These are phyloP conservation scores for Verticillium isaacii DNA, from an alignment of 2,329 filamentous ascomycete genomes.

Conservation along the genomic window DNA sequence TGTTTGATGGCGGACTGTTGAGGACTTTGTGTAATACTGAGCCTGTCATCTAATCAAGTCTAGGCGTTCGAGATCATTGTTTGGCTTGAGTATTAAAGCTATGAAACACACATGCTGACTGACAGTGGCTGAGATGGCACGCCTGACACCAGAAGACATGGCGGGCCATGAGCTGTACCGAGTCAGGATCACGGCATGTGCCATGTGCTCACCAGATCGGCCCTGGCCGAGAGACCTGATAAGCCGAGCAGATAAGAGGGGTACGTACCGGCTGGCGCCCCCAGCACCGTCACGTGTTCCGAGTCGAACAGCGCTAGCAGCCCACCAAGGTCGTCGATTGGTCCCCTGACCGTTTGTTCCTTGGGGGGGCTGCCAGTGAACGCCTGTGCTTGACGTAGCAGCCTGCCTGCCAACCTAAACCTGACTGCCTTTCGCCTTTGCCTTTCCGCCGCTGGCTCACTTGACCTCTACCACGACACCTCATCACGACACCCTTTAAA, in stretches of 20 bases:
- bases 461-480: conserved; percentile 5
- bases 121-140: not conserved
- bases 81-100: no score
- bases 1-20: no score
- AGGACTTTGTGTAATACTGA: no score
- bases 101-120: not conserved
- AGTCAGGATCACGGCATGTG: not conserved
- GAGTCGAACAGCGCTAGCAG: not conserved
- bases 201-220: not conserved
- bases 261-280: not conserved
- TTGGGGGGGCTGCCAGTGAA: not conserved
- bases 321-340: not conserved
- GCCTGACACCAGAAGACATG: not conserved
- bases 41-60: no score
- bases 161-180: not conserved
- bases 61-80: no score
- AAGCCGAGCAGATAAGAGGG: not conserved
- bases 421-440: conserved; percentile 6
- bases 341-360: conserved; percentile 2
- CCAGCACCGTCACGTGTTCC: not conserved
- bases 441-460: not conserved
- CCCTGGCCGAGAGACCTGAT: not conserved
- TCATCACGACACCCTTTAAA: conserved; percentile 4
- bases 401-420: conserved; percentile 9
- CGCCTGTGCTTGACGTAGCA: conserved; percentile 9